Conservation (phyloP, 2,329 filamentous ascomycete genomes). For the Fusarium buxicola region DNA sequence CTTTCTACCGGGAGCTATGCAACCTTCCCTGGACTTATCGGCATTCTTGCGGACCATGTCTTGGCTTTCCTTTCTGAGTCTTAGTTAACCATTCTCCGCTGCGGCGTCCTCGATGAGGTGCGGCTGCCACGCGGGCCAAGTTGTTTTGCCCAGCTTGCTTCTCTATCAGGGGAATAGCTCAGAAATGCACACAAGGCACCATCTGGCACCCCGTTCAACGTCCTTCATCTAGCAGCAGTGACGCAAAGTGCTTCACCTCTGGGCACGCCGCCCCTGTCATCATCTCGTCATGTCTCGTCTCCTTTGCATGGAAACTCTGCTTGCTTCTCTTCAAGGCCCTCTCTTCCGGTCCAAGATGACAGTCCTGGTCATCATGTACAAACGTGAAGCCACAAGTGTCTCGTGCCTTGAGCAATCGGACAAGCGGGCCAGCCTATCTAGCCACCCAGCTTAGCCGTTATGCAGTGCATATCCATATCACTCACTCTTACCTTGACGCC, state of each 20-base stretch:
- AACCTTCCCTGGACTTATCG: conserved; percentile 13
- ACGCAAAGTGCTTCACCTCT: conserved; percentile 16
- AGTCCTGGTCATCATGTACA: conserved; percentile 2
- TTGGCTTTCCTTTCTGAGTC: conserved; percentile 9
- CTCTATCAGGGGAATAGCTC: background rate
- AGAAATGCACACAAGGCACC: background rate
- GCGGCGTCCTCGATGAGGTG: conserved; percentile 2
- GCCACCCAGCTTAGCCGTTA: conserved; percentile 8
- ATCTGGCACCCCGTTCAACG: background rate
- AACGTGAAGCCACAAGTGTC: conserved; percentile 5
- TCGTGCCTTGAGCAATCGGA: conserved; percentile 11
- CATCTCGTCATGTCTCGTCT: conserved; percentile 33
- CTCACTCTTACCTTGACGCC: conserved; percentile 14
- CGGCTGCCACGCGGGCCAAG: conserved; percentile 9
- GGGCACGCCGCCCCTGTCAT: background rate
- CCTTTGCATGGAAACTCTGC: conserved; percentile 8
- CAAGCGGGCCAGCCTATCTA: conserved; percentile 8
- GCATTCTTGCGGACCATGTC: conserved; percentile 17
- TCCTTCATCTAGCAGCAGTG: conserved; percentile 20
- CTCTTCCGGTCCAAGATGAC: conserved; percentile 1
- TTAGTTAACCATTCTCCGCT: conserved; percentile 10
- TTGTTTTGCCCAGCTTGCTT: background rate
- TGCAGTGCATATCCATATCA: conserved; percentile 7
- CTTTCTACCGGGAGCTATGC: conserved; percentile 7
- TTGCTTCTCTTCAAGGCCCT: conserved; percentile 13